phyloP scores from a whole-genome alignment of 495 filamentous ascomycete genomes.

The Lasiosphaeria hispida region DNA sequence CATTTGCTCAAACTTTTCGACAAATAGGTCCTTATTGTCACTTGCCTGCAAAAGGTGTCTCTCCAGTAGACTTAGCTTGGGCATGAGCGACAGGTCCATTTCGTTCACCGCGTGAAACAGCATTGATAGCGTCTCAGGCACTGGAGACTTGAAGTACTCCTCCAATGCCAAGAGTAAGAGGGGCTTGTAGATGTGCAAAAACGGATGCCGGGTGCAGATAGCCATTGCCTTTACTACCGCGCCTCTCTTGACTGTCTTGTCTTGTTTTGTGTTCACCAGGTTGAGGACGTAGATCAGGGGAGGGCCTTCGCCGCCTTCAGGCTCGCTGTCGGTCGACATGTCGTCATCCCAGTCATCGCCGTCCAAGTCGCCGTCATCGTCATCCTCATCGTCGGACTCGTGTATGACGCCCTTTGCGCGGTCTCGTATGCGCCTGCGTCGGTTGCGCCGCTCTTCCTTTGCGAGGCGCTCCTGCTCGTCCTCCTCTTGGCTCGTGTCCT shows the following conservation, averaged over 20 bases:
- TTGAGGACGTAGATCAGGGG: conserved; percentile 98
- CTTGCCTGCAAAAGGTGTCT: conserved; percentile 82
- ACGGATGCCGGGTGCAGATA: conserved; percentile 98
- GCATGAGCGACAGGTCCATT: conserved; percentile 96
- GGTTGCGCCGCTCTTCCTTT: conserved; percentile 51
- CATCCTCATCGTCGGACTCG: conserved; percentile 46
- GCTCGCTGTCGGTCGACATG: conserved; percentile 55
- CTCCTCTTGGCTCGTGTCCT: conserved; percentile 79
- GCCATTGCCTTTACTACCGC: conserved; percentile 98
- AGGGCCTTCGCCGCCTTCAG: conserved; percentile 69
- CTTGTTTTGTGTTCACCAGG: conserved; percentile 95
- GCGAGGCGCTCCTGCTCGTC: conserved; percentile 59
- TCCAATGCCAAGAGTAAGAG: conserved; percentile 91
- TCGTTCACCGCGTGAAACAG: conserved; percentile 90
- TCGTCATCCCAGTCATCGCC: conserved; percentile 58
- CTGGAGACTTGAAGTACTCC: conserved; percentile 93
- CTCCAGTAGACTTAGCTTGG: conserved; percentile 78
- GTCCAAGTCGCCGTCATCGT: conserved; percentile 42
- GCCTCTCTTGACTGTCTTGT: conserved; percentile 85
- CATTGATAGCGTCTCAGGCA: conserved; percentile 81
- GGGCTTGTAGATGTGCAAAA: conserved; percentile 98
- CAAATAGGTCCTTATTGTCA: conserved; percentile 92
- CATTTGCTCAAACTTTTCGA: conserved; percentile 97
- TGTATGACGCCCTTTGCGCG: conserved; percentile 55
- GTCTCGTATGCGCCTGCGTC: conserved; percentile 43